A percentile compares a stretch with the other conserved stretches of the same genome.
Conservation (phyloP, 768 basidiomycete genomes). For the Lentinula aciculospora region DNA sequence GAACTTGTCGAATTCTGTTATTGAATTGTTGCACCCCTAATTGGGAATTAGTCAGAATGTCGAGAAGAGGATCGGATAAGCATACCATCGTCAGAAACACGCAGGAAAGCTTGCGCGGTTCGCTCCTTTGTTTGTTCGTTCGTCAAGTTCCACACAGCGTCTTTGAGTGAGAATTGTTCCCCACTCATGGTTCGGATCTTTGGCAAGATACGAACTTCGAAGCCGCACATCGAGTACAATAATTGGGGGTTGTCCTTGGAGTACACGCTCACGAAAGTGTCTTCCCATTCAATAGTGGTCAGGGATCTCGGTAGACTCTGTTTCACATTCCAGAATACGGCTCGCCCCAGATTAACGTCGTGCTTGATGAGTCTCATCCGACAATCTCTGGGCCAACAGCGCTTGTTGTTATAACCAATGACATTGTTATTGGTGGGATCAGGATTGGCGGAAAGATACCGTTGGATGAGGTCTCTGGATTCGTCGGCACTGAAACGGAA, state of each 20-base stretch:
- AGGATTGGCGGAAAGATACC: constrained; percentile 94
- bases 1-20: constrained; percentile 91
- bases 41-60: constrained; percentile 6
- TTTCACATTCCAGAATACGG: constrained; percentile 99
- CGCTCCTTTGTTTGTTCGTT: constrained; percentile 97
- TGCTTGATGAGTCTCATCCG: constrained; percentile 99
- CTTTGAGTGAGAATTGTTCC: constrained; percentile 95
- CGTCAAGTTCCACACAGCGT: constrained; percentile 94
- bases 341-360: constrained; percentile 96
- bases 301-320: constrained; percentile 92
- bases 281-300: constrained; percentile 99
- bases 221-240: constrained; percentile 98
- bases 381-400: constrained; percentile 99
- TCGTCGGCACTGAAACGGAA: constrained; percentile 99
- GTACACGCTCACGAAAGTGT: constrained; percentile 95
- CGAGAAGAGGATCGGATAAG: not conserved
- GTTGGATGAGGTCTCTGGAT: constrained; percentile 93
- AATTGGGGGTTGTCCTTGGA: constrained; percentile 97
- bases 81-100: constrained; percentile 90
- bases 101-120: constrained; percentile 95
- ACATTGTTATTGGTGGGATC: constrained; percentile 99
- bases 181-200: constrained; percentile 94
- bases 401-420: constrained; percentile 98
- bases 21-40: constrained; percentile 92
- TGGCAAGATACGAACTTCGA: constrained; percentile 95